Evolutionary conservation across 1,139 yeast species (phyloP).

Genomic region (Suhomyces bribrorum): DNA sequence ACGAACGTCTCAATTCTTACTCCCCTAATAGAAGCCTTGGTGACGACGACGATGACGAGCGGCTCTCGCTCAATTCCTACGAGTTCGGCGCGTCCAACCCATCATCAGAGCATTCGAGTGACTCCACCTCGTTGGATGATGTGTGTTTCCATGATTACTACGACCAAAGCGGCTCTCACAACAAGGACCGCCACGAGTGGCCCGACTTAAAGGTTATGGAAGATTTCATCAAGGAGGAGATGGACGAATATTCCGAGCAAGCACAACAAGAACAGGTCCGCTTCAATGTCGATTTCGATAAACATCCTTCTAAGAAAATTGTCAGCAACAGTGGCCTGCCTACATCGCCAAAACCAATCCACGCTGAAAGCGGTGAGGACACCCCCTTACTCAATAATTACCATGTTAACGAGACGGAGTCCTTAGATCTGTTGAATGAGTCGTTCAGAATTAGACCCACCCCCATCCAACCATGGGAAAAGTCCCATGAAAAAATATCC

Average conservation of each 20-base stretch:
- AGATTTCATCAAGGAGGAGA: slow-evolving; percentile 76
- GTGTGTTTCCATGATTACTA: slow-evolving; percentile 51
- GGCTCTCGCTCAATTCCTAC: slow-evolving; percentile 31
- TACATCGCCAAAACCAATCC: slow-evolving; percentile 2
- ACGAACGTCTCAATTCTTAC: slow-evolving; percentile 1
- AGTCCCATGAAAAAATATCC: slow-evolving; percentile 33
- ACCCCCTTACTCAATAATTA: slow-evolving; percentile 37
- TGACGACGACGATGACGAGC: slow-evolving; percentile 21
- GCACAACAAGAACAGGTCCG: slow-evolving; percentile 17
- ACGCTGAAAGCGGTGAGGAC: slow-evolving; percentile 16
- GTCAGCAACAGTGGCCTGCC: slow-evolving; percentile 5
- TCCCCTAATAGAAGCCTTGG: slow-evolving; percentile 7
- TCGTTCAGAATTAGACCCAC: slow-evolving; percentile 72
- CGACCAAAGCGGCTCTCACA: slow-evolving; percentile 27
- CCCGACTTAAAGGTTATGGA: slow-evolving; percentile 77
- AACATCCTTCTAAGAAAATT: slow-evolving; percentile 12
- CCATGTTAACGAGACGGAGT: slow-evolving; percentile 66
- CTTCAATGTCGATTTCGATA: slow-evolving; percentile 28
- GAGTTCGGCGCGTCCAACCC: slow-evolving; percentile 66
- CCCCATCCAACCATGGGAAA: slow-evolving; percentile 76
- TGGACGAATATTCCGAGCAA: slow-evolving; percentile 33
- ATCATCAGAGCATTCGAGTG: slow-evolving; percentile 68
- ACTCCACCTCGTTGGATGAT: slow-evolving; percentile 77
- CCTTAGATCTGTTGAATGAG: slow-evolving; percentile 37
- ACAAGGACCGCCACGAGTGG: slow-evolving; percentile 49